Evolutionary conservation across 2,329 filamentous ascomycete species (phyloP).

Genomic region (Endoconidiophora laricicola): DNA sequence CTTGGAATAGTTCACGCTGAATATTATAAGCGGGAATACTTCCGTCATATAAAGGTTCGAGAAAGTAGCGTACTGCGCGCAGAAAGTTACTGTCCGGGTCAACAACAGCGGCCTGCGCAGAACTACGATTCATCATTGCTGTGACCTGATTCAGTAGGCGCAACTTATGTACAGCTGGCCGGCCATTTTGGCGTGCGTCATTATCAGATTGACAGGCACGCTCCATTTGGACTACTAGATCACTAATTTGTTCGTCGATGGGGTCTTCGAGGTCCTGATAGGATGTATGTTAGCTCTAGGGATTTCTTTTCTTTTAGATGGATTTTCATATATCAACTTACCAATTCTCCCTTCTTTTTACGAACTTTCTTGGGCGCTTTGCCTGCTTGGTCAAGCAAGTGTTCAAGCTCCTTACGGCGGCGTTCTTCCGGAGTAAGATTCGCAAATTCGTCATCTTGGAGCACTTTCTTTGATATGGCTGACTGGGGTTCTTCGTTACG

Average conservation of each 20-base stretch:
- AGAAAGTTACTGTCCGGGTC: constrained; percentile 92
- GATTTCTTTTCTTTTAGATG: constrained; percentile 3
- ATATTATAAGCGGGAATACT: constrained; percentile 93
- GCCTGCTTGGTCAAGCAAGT: constrained; percentile 73
- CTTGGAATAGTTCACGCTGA: constrained; percentile 80
- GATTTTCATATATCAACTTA: neutral
- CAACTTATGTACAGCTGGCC: constrained; percentile 82
- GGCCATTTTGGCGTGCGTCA: constrained; percentile 56
- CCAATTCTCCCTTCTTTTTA: constrained; percentile 43
- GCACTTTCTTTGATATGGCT: constrained; percentile 26
- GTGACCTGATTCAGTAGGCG: constrained; percentile 86
- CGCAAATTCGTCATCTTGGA: constrained; percentile 51
- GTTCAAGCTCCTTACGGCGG: constrained; percentile 66
- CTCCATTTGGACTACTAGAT: constrained; percentile 81
- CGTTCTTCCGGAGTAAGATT: constrained; percentile 70
- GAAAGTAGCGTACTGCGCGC: constrained; percentile 89
- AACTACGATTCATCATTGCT: constrained; percentile 75
- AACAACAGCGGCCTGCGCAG: constrained; percentile 66
- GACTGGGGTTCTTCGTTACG: constrained; percentile 28
- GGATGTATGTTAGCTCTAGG: neutral
- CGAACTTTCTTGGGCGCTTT: constrained; percentile 58
- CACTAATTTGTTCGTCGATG: constrained; percentile 77
- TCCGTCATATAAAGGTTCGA: constrained; percentile 87
- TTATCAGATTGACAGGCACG: constrained; percentile 77
- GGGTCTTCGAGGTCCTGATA: constrained; percentile 70